Percentiles rank a stretch among this genome's conserved stretches.
These are phyloP conservation scores for Pichia nakasei DNA, from an alignment of 805 yeast species.

Conservation along the genomic window DNA sequence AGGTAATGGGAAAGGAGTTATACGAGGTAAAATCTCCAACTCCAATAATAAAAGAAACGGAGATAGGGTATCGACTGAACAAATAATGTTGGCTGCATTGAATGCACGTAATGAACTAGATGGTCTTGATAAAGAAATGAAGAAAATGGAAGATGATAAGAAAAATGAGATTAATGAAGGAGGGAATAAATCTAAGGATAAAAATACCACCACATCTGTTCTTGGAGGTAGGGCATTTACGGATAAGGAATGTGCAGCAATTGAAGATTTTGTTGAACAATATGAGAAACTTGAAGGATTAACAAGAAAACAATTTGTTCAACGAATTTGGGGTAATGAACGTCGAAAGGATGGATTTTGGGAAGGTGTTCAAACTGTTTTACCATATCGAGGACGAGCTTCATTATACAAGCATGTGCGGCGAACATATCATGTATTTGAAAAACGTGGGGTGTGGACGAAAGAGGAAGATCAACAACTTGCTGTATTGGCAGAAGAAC, in stretches of 20 bases:
- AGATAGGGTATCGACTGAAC: not conserved
- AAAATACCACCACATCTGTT: too few species aligned
- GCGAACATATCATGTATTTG: constrained; percentile 79
- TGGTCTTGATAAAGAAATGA: not conserved
- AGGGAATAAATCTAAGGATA: too few species aligned
- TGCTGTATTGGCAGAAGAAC: constrained; percentile 50
- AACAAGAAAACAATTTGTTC: constrained; percentile 62
- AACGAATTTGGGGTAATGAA: constrained; percentile 80
- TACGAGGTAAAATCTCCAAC: too few species aligned
- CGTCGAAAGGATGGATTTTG: constrained; percentile 84
- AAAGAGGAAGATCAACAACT: constrained; percentile 67
- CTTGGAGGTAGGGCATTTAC: constrained; percentile 33
- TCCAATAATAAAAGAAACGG: not conserved
- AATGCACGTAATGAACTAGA: not conserved
- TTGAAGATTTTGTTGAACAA: constrained; percentile 63
- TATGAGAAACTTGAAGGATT: constrained; percentile 58
- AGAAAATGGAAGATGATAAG: not conserved
- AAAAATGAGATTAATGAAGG: not conserved
- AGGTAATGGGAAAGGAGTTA: too few species aligned
- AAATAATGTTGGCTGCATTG: not conserved
- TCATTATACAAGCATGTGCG: constrained; percentile 89
- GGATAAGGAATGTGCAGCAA: constrained; percentile 56
- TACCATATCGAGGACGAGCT: constrained; percentile 82
- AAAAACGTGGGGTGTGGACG: constrained; percentile 86
- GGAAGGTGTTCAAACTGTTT: constrained; percentile 70